A percentile compares a stretch with the other conserved stretches of the same genome.
These are phyloP conservation scores for Tolypocladium nubicola DNA, from an alignment of 2,329 filamentous ascomycete genomes.

Conservation along the genomic window DNA sequence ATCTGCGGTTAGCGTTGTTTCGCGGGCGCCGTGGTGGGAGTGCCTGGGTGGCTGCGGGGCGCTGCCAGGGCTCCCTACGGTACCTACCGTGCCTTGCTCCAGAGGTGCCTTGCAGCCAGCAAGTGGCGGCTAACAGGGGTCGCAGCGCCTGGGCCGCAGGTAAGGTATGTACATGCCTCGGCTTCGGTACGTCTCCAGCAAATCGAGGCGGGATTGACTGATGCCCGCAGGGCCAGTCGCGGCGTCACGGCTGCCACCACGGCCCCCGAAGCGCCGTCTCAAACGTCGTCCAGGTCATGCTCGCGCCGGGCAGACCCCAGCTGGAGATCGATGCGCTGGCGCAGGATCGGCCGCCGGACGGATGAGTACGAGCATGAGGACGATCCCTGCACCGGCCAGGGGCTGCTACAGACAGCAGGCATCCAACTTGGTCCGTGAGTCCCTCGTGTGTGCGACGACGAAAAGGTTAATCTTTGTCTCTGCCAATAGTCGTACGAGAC, in stretches of 20 bases:
- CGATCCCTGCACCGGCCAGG: neutral
- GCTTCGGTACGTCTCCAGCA: neutral
- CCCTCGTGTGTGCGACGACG: neutral
- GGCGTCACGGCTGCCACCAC: neutral
- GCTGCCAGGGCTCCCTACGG: neutral
- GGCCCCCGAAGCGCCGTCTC: no score
- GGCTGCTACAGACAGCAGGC: neutral
- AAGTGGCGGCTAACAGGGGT: neutral
- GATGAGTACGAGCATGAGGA: neutral
- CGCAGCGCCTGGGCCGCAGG: no score
- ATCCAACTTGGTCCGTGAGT: neutral
- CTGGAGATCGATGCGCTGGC: neutral
- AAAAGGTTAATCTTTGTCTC: neutral
- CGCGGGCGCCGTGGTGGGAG: neutral
- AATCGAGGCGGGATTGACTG: neutral
- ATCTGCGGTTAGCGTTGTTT: neutral
- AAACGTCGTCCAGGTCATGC: neutral
- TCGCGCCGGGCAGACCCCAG: no score
- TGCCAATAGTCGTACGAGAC: neutral
- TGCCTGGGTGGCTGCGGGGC: neutral
- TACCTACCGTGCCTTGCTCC: neutral
- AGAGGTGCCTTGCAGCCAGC: neutral
- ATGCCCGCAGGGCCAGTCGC: neutral
- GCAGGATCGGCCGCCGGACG: neutral
- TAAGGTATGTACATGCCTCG: no score